Evolutionary conservation across 192 early-diverging fungal species (phyloP).

Genomic region (Hyaloraphidium curvatum): DNA sequence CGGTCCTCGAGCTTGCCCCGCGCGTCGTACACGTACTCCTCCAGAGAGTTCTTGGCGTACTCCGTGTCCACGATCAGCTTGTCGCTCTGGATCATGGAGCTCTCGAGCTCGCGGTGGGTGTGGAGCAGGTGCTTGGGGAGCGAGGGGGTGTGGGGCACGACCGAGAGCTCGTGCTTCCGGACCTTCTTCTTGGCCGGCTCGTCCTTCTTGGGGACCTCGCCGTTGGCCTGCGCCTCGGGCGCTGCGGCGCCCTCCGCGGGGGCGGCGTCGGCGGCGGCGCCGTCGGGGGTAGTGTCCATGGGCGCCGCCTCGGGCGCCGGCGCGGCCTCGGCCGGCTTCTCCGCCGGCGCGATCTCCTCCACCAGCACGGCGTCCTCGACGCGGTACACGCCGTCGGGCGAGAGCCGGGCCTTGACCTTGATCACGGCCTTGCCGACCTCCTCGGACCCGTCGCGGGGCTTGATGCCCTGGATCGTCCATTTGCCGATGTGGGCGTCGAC

Average conservation of each 20-base stretch:
- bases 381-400: slow-evolving; percentile 59
- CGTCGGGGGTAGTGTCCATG: slow-evolving; percentile 5
- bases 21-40: slow-evolving; percentile 96
- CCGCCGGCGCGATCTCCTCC: slow-evolving; percentile 72
- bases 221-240: no score
- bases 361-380: slow-evolving; percentile 73
- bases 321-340: slow-evolving; percentile 22
- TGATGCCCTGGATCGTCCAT: slow-evolving; percentile 72
- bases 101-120: slow-evolving; percentile 58
- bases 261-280: slow-evolving; percentile 11
- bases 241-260: slow-evolving; percentile 7
- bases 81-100: slow-evolving; percentile 64
- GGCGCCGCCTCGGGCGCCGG: slow-evolving; percentile 7
- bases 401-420: slow-evolving; percentile 81
- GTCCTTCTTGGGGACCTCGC: no score
- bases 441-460: slow-evolving; percentile 12
- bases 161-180: slow-evolving; percentile 64
- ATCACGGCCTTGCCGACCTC: slow-evolving; percentile 39
- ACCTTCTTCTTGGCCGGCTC: slow-evolving; percentile 72
- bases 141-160: slow-evolving; percentile 39
- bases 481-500: slow-evolving; percentile 62
- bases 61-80: slow-evolving; percentile 85
- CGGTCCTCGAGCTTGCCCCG: slow-evolving; percentile 63
- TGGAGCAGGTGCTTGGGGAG: slow-evolving; percentile 33
- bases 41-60: slow-evolving; percentile 79